Conservation (phyloP, 108 stramenopile genomes). For the Bacterosira constricta region DNA sequence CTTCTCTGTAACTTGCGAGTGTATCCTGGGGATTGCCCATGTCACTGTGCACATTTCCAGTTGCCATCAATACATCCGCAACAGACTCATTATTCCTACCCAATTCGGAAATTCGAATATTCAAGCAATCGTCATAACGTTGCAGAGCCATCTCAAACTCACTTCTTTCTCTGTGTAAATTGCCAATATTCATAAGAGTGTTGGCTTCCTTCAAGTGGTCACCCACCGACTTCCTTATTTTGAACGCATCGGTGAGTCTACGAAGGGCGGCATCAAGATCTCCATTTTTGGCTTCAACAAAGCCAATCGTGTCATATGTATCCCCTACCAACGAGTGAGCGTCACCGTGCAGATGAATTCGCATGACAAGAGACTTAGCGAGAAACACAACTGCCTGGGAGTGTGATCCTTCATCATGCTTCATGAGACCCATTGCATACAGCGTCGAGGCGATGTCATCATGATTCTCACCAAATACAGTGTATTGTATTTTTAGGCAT, state of each 20-base stretch:
- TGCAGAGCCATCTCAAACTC: constrained; percentile 61
- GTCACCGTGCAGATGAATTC: constrained; percentile 57
- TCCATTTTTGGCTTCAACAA: constrained; percentile 56
- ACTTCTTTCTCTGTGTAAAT: constrained; percentile 70
- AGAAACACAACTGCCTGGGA: constrained; percentile 66
- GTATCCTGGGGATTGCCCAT: constrained; percentile 58
- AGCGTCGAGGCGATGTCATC: constrained; percentile 69
- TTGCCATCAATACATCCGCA: constrained; percentile 67
- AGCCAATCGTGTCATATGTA: constrained; percentile 76
- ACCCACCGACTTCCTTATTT: constrained; percentile 59
- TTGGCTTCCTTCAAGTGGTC: constrained; percentile 69
- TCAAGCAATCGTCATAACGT: constrained; percentile 74
- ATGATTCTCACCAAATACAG: constrained; percentile 54
- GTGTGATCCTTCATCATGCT: constrained; percentile 54
- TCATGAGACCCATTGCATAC: constrained; percentile 69
- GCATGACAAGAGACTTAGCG: constrained; percentile 62
- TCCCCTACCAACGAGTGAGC: constrained; percentile 67
- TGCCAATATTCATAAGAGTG: constrained; percentile 77
- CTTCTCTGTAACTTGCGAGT: constrained; percentile 66
- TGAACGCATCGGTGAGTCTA: constrained; percentile 59
- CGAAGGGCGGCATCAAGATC: constrained; percentile 65
- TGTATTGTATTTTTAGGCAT: constrained; percentile 65
- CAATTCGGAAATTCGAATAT: constrained; percentile 62
- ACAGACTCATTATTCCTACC: constrained; percentile 69
- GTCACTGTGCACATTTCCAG: constrained; percentile 71